phyloP scores from a whole-genome alignment of 1,284 basidiomycete genomes.

The Cutaneotrichosporon cyanovorans region DNA sequence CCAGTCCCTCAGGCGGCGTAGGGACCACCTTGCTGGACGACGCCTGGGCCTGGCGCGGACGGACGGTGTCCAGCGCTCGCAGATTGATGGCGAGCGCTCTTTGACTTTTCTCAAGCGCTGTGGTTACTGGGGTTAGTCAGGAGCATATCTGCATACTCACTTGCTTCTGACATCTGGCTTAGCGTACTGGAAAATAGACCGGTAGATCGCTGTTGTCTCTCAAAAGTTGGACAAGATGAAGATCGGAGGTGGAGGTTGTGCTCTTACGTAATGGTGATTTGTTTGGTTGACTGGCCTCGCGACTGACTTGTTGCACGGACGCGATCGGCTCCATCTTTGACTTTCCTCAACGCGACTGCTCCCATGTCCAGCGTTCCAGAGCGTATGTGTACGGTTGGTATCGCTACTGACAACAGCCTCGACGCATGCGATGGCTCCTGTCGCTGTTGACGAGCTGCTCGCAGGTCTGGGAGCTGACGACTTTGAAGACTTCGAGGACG shows the following conservation, averaged over 20 bases:
- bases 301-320: constrained; percentile 6
- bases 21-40: constrained; percentile 1
- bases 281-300: too few species aligned
- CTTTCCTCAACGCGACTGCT: background rate
- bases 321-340: background rate
- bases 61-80: constrained; percentile 1
- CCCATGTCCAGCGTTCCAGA: background rate
- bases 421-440: too few species aligned
- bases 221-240: too few species aligned
- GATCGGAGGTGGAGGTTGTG: too few species aligned
- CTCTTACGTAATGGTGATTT: too few species aligned
- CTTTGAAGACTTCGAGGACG: constrained; percentile 25
- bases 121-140: background rate
- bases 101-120: background rate
- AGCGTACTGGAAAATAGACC: too few species aligned
- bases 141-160: too few species aligned
- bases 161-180: too few species aligned
- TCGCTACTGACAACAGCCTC: too few species aligned
- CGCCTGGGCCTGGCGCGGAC: background rate
- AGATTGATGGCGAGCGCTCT: background rate
- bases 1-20: constrained; percentile 21
- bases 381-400: background rate
- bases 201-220: too few species aligned
- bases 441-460: constrained; percentile 20
- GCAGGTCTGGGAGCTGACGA: constrained; percentile 30